Evolutionary conservation across 2,329 filamentous ascomycete species (phyloP), one percentile per base, ranked within the genome.

Genomic region (Coniochaeta pulveracea): DNA sequence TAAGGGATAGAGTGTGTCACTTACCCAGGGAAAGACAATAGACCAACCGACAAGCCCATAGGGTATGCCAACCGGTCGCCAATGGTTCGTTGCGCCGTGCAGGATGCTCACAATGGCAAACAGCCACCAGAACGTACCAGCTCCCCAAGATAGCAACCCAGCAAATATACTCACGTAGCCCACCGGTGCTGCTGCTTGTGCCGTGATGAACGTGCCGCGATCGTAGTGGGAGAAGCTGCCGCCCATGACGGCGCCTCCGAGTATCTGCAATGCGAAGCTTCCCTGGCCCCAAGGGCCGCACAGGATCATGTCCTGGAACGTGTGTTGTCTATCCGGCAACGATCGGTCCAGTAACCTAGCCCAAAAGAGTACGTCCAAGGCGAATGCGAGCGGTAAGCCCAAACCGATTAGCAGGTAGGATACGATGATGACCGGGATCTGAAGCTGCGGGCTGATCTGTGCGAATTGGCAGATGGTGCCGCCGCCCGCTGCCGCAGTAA

Each of bases 41-140:
- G 7, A 8, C 25, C 25, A 27, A 10, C 10, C 14, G 10, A 15
- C 25, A 27, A 27, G 25, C 9, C 25, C 14, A 27, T 10, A 27
- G 10, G 25, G 25, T 27, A 27, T 27, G 7, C 25, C 25, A 7
- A 8, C 15, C 25, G 7, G 14, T 12, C 25, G 7, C 25, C 25
- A 27, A 6, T 12, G 7, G 14, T 27, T 12, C 10, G 14, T 27
- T 8, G 25, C 25, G 6, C 9, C 25, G 15, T 10, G 14, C 25
- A 14, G 7, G 12, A 27, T 27, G 12, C 14, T 27, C 9, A 27
- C 10, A 10, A 27, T 27, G 7, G 56, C 55, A 37, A 63, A 56
- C n/a, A 44, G 37, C 52, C 56, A 58, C 58, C 58, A 63, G 24
- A 63, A 58, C 4, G 54, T 51, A 1, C 49, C 55, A 28, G 55